These are phyloP conservation scores for Teratosphaeriaceae sp. DNA, from an alignment of 2,329 filamentous ascomycete genomes.

Conservation along the genomic window DNA sequence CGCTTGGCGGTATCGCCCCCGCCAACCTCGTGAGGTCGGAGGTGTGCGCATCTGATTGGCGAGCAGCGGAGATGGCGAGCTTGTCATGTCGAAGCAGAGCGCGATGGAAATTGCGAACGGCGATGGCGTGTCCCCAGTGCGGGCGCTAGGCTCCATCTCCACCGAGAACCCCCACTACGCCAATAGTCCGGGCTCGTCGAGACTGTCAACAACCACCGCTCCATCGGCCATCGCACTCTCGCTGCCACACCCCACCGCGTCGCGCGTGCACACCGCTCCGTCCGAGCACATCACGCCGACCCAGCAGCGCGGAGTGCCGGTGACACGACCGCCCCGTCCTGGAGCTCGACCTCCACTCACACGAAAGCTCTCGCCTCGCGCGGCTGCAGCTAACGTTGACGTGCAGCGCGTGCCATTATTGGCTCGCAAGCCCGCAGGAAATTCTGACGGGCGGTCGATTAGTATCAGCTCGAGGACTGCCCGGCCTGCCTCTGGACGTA, in stretches of 20 bases:
- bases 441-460: neutral
- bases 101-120: neutral
- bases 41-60: slow-evolving; percentile 2
- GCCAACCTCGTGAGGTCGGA: neutral
- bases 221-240: neutral
- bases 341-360: neutral
- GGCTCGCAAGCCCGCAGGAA: neutral
- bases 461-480: neutral
- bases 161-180: neutral
- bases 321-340: neutral
- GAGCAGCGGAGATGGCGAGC: neutral
- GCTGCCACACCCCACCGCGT: neutral
- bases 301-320: neutral
- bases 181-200: neutral
- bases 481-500: neutral
- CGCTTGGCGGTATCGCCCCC: neutral
- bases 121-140: neutral
- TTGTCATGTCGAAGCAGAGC: neutral
- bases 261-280: neutral
- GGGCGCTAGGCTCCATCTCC: neutral
- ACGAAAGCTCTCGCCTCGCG: neutral
- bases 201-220: neutral
- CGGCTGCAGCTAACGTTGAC: neutral
- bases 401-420: neutral
- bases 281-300: neutral